Evolutionary conservation across 306 rosid genomes (phyloP).

Genomic region (Acmispon strigosus): DNA sequence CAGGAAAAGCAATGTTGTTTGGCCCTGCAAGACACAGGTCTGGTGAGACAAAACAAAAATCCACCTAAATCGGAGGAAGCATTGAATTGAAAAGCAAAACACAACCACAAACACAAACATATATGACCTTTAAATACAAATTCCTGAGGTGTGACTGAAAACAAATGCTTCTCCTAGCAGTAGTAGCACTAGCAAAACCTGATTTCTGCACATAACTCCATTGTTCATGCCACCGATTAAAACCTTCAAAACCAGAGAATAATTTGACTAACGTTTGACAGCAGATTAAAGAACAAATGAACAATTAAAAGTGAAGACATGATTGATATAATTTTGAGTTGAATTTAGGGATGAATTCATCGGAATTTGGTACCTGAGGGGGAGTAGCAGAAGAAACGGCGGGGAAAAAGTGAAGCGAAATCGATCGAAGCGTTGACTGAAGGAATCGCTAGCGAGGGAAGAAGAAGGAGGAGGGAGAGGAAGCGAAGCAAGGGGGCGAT

Average conservation of each 20-base stretch:
- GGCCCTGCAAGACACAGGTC: conserved; percentile 44
- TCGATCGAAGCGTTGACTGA: conserved; percentile 20
- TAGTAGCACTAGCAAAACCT: no score
- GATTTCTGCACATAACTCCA: no score
- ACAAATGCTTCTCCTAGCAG: no score
- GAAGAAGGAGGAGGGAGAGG: not conserved
- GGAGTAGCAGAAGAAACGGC: not conserved
- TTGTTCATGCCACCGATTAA: not conserved
- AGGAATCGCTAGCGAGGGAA: not conserved
- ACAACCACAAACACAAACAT: not conserved
- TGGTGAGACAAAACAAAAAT: conserved; percentile 35
- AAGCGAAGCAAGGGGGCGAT: not conserved
- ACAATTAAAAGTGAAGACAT: no score
- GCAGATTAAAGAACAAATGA: not conserved
- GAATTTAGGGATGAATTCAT: not conserved
- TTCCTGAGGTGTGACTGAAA: conserved; percentile 3
- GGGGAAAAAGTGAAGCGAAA: not conserved
- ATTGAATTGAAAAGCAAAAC: conserved; percentile 9
- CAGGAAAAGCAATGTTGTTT: conserved; percentile 17
- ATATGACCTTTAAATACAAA: conserved; percentile 12
- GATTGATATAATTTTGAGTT: no score
- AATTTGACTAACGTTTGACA: not conserved
- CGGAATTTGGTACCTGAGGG: not conserved
- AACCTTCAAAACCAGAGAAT: not conserved
- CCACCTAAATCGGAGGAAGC: conserved; percentile 49